Base-by-base conservation (phyloP, 306 rosid species). In the Sindora glabra region DNA sequence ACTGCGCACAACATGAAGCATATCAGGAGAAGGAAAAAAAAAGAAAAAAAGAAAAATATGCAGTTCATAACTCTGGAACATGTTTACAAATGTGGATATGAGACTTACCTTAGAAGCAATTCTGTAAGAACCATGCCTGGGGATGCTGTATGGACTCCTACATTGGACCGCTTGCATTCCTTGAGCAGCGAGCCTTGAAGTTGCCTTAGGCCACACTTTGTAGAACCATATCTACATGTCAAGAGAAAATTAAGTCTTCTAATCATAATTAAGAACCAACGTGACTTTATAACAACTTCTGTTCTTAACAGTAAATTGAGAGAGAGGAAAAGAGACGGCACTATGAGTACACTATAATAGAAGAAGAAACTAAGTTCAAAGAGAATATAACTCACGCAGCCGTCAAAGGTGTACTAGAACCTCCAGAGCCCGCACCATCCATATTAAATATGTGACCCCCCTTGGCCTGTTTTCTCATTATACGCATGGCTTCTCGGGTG, bases 101-200 rank as follows among this genome's bases (percentile, higher is more conserved):
- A n/a, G n/a, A 55, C 14, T 45, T 72, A 91, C 98, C 96, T 88
- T 40, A 91, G 69, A 44, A 91, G 96, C 48, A 91, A 71, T 56
- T 91, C 95, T 17, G 98, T 88, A 42, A 91, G 96, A 77, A 91
- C 98, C 96, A 88, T 88, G 62, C 98, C 98, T 1, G 98, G 98
- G 65, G 98, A 91, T 38, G 96, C 95, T 1, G 98, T 83, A 70
- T 92, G 98, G 9, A 92, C 81, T 51, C 95, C 98, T 13, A 92
- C 90, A 40, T 78, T 86, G 19, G 96, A 79, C 57, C 94, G 81
- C 69, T 79, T 88, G 79, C 94, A 81, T 60, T 92, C 98, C 75
- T 78, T 83, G 34, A 85, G 72, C 44, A 92, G 79, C 41, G 98
- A 88, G 45, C 90, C 86, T 41, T 92, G 98, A 58, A 92, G 87